These are phyloP conservation scores for Xylaria nigripes DNA, from an alignment of 495 filamentous ascomycete species.

Conservation along the genomic window DNA sequence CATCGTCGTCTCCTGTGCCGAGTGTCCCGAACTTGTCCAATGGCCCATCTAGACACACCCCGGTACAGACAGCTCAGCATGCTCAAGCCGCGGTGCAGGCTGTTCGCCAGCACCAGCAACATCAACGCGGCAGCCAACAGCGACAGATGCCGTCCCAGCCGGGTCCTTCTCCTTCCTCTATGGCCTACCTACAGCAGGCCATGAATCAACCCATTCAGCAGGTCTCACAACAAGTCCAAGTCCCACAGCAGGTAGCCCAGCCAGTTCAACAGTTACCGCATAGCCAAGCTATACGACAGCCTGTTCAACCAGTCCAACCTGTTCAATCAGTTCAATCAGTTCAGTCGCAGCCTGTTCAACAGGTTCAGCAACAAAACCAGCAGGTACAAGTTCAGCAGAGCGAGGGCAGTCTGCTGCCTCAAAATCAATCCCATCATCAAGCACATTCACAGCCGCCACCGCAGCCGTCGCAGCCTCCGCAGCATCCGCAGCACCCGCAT, in stretches of 20 bases:
- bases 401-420: constrained; percentile 22
- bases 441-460: constrained; percentile 19
- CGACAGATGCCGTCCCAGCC: constrained; percentile 25
- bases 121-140: constrained; percentile 21
- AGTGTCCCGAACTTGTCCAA: constrained; percentile 28
- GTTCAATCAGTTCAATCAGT: constrained; percentile 19
- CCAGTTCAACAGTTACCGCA: constrained; percentile 26
- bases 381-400: constrained; percentile 25
- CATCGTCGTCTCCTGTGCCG: constrained; percentile 29
- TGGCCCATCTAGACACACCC: constrained; percentile 30
- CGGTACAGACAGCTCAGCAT: constrained; percentile 29
- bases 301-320: constrained; percentile 25
- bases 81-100: constrained; percentile 31
- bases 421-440: constrained; percentile 25
- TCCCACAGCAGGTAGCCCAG: constrained; percentile 20
- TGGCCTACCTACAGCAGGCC: constrained; percentile 25
- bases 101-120: constrained; percentile 26
- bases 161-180: constrained; percentile 14
- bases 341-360: constrained; percentile 11
- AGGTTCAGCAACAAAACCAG: constrained; percentile 14
- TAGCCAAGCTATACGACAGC: constrained; percentile 22
- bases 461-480: constrained; percentile 22
- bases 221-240: constrained; percentile 19
- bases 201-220: constrained; percentile 28
- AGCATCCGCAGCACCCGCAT: constrained; percentile 28